phyloP scores from a whole-genome alignment of 257 asterid genomes.

The Solanum okadae region DNA sequence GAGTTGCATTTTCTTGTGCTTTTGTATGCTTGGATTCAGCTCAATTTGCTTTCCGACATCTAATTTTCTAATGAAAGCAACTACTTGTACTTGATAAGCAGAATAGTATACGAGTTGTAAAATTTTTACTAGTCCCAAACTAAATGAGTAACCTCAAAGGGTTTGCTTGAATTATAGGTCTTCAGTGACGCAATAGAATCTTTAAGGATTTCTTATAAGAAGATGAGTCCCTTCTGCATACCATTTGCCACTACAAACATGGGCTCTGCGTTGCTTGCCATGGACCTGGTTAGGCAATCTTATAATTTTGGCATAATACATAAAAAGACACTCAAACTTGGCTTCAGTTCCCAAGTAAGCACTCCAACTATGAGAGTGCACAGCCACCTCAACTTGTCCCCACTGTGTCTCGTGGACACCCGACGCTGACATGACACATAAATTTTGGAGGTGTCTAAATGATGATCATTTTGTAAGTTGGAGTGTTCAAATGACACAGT shows the following conservation, averaged over 20 bases:
- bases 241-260: constrained; percentile 58
- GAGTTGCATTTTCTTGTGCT: neutral
- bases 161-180: constrained; percentile 20
- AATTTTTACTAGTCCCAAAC: neutral
- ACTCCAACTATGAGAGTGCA: neutral
- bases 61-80: neutral
- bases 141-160: neutral
- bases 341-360: neutral
- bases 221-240: constrained; percentile 93
- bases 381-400: neutral
- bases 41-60: neutral
- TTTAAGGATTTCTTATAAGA: constrained; percentile 60
- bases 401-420: neutral
- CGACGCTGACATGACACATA: neutral
- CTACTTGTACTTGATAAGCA: neutral
- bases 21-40: neutral
- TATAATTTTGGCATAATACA: neutral
- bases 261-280: constrained; percentile 42
- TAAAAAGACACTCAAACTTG: neutral
- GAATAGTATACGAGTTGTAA: neutral
- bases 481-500: neutral
- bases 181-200: constrained; percentile 86
- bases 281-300: neutral
- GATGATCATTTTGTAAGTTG: neutral
- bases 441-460: neutral